Conservation (phyloP, 345 rosid species). For the Adansonia digitata region DNA sequence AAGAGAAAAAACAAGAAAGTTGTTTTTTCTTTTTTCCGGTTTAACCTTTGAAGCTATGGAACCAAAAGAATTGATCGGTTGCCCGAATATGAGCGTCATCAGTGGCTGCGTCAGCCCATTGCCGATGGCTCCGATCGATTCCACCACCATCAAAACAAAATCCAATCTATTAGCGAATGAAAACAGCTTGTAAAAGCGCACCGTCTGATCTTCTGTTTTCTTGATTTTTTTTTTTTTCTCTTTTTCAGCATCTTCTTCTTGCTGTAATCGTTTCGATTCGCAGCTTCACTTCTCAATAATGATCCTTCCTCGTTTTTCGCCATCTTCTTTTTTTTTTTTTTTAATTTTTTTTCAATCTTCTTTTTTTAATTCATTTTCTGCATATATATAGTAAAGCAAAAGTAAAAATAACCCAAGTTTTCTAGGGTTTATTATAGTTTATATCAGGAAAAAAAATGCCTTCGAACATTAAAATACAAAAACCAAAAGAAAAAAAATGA, state of each 20-base stretch:
- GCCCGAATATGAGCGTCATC: constrained; percentile 52
- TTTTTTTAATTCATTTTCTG: too few relatives aligned
- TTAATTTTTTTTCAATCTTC: background rate
- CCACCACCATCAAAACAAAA: constrained; percentile 39
- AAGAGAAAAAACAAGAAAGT: background rate
- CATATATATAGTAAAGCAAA: background rate
- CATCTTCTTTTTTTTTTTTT: too few relatives aligned
- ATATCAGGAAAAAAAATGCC: background rate
- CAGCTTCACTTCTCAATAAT: background rate
- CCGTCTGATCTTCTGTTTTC: constrained; percentile 27
- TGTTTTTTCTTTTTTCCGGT: too few relatives aligned
- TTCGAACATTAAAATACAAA: background rate
- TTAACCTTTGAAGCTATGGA: constrained; percentile 61
- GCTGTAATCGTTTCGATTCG: too few relatives aligned
- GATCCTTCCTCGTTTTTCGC: background rate
- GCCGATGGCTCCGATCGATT: constrained; percentile 34
- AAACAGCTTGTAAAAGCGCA: constrained; percentile 57
- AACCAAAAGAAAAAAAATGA: too few relatives aligned
- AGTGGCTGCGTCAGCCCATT: constrained; percentile 56
- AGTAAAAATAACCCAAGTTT: background rate
- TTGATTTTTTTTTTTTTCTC: too few relatives aligned
- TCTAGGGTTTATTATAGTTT: background rate
- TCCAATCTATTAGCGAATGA: constrained; percentile 53
- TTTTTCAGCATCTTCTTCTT: too few relatives aligned
- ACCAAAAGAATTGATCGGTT: constrained; percentile 54